phyloP scores from a whole-genome alignment of 1,139 yeast genomes.

The Sugiyamaella novakii region DNA sequence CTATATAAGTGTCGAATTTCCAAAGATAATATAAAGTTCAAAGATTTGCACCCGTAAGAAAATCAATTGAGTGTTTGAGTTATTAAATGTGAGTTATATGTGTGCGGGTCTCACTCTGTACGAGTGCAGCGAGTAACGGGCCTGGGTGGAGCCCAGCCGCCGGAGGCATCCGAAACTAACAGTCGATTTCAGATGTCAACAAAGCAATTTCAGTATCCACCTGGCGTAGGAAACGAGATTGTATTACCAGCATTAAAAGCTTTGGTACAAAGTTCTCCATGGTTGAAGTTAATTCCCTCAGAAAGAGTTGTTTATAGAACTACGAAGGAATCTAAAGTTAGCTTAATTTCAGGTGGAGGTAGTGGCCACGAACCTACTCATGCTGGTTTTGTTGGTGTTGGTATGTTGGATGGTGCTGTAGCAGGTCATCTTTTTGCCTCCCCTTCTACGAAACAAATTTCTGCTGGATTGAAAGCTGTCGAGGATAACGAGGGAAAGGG shows the following conservation, averaged over 20 bases:
- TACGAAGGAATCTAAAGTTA: constrained; percentile 43
- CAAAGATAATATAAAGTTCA: too few species aligned
- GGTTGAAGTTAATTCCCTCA: constrained; percentile 59
- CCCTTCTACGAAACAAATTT: constrained; percentile 85
- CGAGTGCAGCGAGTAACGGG: too few species aligned
- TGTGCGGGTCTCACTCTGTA: too few species aligned
- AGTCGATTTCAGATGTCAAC: too few species aligned
- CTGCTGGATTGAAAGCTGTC: constrained; percentile 67
- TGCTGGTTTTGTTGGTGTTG: constrained; percentile 86
- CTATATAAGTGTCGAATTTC: too few species aligned
- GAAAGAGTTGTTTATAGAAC: constrained; percentile 64
- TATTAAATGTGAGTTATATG: too few species aligned
- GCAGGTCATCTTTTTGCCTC: constrained; percentile 89
- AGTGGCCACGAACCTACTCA: constrained; percentile 96
- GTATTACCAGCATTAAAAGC: constrained; percentile 69
- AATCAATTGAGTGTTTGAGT: too few species aligned
- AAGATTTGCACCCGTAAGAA: too few species aligned
- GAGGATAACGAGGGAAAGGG: constrained; percentile 36
- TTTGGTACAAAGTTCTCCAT: constrained; percentile 67
- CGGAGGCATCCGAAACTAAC: too few species aligned
- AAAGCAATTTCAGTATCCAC: constrained; percentile 42
- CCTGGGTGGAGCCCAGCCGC: too few species aligned
- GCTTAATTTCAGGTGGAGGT: constrained; percentile 88
- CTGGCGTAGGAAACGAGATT: constrained; percentile 48
- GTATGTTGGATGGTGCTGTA: constrained; percentile 82